Evolutionary conservation across 352 stramenopile genomes (phyloP), one percentile per base, ranked within the genome.

Genomic region (Phytophthora tentaculata): DNA sequence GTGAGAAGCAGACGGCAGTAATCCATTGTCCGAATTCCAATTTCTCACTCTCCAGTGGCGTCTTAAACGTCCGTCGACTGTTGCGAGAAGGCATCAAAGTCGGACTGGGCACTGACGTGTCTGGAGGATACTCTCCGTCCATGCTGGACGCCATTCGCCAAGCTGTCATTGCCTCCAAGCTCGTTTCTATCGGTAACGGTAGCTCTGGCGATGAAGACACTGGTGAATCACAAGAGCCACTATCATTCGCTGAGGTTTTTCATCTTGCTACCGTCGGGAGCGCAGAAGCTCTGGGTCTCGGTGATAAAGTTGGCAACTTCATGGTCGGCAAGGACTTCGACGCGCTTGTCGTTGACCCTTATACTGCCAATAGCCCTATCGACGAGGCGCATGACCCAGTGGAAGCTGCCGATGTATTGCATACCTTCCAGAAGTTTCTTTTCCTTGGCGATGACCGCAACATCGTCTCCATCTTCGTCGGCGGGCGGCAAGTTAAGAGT

Each of bases 21-120:
- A 97, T 97, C 17, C 94, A 98, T 71, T 99, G 96, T 70, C 92
- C 96, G 19, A 96, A 97, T 51, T 98, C 89, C 20, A 99, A 99
- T 69, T 98, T 98, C 55, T 98, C 90, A 41, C 88, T 98, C 56
- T 86, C 80, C n/a, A 92, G 89, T 61, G 84, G 91, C 43, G 83
- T 94, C 3, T 56, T 95, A n/a, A 94, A 95, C 60, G 88, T 95
- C 9, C 83, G 86, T 19, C 88, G 77, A 26, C 58, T 88, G 59
- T 70, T 93, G n/a, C 66, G 82, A 60, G 80, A 92, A 67, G 86
- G 88, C 5, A 49, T 92, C 56, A 98, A 96, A 68, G 93, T 98
- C 24, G 96, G 94, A 2, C 74, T 99, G 4, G 96, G 96, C 47
- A 98, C 96, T 14, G 96, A 98, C 59, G 91, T 99, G 17, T 96